Evolutionary conservation across 495 filamentous ascomycete species (phyloP).

Genomic region (Staphylotrichum tortipilum): DNA sequence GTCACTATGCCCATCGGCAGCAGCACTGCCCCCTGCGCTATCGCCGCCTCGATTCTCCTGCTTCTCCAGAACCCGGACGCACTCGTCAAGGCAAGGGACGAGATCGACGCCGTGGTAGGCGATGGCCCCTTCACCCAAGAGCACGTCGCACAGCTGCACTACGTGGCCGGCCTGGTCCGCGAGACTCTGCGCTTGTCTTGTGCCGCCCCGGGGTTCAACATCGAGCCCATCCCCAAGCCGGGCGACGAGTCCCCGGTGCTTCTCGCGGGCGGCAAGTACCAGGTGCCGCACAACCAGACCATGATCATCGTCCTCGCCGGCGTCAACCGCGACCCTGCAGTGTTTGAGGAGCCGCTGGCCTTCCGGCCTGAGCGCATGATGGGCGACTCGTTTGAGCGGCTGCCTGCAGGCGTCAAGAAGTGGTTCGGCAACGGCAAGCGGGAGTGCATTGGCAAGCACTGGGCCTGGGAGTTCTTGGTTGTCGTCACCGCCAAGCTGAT

Average conservation of each 20-base stretch:
- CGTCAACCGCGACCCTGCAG: constrained; percentile 58
- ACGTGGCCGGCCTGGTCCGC: constrained; percentile 54
- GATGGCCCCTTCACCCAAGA: constrained; percentile 42
- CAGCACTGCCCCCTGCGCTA: constrained; percentile 39
- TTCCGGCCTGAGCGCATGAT: constrained; percentile 62
- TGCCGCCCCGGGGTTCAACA: constrained; percentile 60
- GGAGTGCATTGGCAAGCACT: constrained; percentile 59
- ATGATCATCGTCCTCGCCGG: constrained; percentile 53
- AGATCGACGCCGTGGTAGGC: constrained; percentile 56
- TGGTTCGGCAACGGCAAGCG: constrained; percentile 63
- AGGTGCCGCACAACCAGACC: constrained; percentile 49
- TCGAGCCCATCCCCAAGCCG: constrained; percentile 44
- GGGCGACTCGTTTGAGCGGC: constrained; percentile 49
- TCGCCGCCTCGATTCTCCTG: constrained; percentile 49
- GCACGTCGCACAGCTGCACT: constrained; percentile 51
- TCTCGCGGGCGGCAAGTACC: constrained; percentile 56
- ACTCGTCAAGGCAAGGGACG: constrained; percentile 52
- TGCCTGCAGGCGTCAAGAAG: constrained; percentile 56
- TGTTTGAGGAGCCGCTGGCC: constrained; percentile 54
- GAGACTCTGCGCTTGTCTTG: constrained; percentile 58
- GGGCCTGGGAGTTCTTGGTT: constrained; percentile 56
- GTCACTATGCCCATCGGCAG: constrained; percentile 47
- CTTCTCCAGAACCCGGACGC: constrained; percentile 54
- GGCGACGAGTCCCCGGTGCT: constrained; percentile 37
- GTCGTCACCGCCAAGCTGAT: constrained; percentile 49